Evolutionary conservation across 768 basidiomycete genomes (phyloP).

Genomic region (Rhodotorula toruloides): DNA sequence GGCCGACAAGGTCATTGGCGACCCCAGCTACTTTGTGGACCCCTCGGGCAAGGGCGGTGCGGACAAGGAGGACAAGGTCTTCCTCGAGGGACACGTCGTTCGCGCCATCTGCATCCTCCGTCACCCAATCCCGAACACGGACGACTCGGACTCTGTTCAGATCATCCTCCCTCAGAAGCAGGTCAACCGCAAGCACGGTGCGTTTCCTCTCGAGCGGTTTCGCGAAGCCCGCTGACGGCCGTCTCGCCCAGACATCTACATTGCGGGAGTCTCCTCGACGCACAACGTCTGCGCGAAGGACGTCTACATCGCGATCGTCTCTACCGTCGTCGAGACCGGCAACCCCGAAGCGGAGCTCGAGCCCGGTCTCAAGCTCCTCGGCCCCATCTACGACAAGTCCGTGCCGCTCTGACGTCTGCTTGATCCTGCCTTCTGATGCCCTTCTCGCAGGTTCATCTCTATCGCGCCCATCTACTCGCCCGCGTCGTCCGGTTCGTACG

Average conservation of each 20-base stretch:
- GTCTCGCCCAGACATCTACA: constrained; percentile 75
- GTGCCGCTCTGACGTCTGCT: neutral
- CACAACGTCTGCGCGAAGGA: constrained; percentile 98
- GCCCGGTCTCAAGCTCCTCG: constrained; percentile 87
- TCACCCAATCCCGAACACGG: constrained; percentile 96
- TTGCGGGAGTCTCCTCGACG: constrained; percentile 92
- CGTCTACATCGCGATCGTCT: constrained; percentile 92
- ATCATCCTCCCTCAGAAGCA: constrained; percentile 99
- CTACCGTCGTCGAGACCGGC: constrained; percentile 93
- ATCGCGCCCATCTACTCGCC: constrained; percentile 85
- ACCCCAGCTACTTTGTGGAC: constrained; percentile 87
- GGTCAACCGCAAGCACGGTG: constrained; percentile 84
- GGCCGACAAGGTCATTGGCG: constrained; percentile 96
- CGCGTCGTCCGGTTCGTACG: constrained; percentile 68
- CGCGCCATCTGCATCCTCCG: constrained; percentile 96
- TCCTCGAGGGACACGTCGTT: constrained; percentile 91
- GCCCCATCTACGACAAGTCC: constrained; percentile 88
- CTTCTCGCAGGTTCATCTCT: constrained; percentile 68
- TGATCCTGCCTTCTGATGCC: neutral
- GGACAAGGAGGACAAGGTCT: constrained; percentile 55
- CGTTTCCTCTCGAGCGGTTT: constrained; percentile 41
- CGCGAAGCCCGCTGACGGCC: neutral
- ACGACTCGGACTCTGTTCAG: constrained; percentile 88
- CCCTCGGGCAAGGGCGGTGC: constrained; percentile 56
- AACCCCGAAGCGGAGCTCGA: constrained; percentile 84